Percentiles rank a stretch among this genome's conserved stretches.
These are phyloP conservation scores for Aschersonia sp. DNA, from an alignment of 2,329 filamentous ascomycete species.

Conservation along the genomic window DNA sequence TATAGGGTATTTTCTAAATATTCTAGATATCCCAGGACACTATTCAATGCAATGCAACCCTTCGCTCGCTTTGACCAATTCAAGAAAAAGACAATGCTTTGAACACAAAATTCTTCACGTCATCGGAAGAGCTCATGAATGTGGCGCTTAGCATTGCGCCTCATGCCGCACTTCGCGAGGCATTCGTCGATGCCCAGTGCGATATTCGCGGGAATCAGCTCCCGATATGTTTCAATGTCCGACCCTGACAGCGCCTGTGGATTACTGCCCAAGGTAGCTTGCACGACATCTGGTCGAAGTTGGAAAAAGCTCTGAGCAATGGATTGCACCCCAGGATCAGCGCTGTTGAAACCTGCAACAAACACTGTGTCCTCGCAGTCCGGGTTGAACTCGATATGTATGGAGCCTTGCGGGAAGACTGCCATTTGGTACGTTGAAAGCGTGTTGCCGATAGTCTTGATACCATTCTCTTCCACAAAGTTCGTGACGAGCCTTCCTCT, in stretches of 20 bases:
- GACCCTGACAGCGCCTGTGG: constrained; percentile 20
- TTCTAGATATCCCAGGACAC: too few relatives aligned
- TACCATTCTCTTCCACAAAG: constrained; percentile 28
- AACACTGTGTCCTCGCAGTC: constrained; percentile 32
- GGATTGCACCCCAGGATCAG: constrained; percentile 30
- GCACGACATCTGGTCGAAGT: constrained; percentile 21
- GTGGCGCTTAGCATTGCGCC: constrained; percentile 18
- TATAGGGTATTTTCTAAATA: too few relatives aligned
- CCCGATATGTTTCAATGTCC: constrained; percentile 24
- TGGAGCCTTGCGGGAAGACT: constrained; percentile 32
- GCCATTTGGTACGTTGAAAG: constrained; percentile 27
- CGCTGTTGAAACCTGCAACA: constrained; percentile 30
- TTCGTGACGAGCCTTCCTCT: constrained; percentile 28
- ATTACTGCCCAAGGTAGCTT: constrained; percentile 21
- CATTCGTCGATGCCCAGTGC: constrained; percentile 37
- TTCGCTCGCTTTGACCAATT: neutral
- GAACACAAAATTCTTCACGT: neutral
- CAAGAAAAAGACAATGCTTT: neutral
- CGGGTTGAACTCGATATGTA: constrained; percentile 38
- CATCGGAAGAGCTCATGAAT: constrained; percentile 8
- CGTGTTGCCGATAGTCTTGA: constrained; percentile 20
- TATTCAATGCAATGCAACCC: too few relatives aligned
- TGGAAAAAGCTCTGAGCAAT: constrained; percentile 32
- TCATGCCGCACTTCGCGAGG: constrained; percentile 29
- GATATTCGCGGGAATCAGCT: constrained; percentile 29